Evolutionary conservation across 805 yeast species (phyloP), one percentile per base, ranked within the genome.

Genomic region (Pachysolen tannophilus): DNA sequence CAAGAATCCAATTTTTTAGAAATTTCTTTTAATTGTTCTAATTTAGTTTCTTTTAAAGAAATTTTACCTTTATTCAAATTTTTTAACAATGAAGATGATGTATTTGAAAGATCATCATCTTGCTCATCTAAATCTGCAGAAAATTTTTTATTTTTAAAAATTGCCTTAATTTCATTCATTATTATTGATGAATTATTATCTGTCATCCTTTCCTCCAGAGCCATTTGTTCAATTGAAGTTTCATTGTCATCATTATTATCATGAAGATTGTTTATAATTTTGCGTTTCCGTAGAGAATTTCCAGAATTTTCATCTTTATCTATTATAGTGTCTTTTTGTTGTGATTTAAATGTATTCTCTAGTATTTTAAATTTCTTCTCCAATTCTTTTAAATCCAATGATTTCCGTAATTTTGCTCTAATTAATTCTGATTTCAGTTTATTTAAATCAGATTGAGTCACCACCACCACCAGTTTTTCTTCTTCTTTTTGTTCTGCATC

Each of bases 61-160:
- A 57, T 42, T 17, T 52, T 50, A 7, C 54, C 56, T 13, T 46
- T 44, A 15, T 50, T 43, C 8, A 55, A 42, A 13, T 57, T 39
- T 13, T 44, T 35, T 0, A 73, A 64, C 8, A 68, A 49, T 26
- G 48, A 49, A 1, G 51, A 50, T 1, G n/a, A n/a, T n/a, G n/a
- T n/a, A n/a, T n/a, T n/a, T n/a, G n/a, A n/a, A n/a, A 70, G 62
- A 28, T 57, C 55, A 6, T 66, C 72, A 34, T 65, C 69, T 33
- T 64, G 61, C 28, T 60, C 57, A 27, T 69, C 74, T 28, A 61
- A 37, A 33, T 65, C 69, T n/a, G 53, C 48, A 13, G 52, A 49
- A 43, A 50, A 69, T 13, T 46, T 52, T 24, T 50, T 53, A 36
- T 66, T 68, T 19, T 52, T 50, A 5, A 58, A 51, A 20, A 70